Conservation (phyloP, 345 rosid genomes). For the Syzygium aromaticum region DNA sequence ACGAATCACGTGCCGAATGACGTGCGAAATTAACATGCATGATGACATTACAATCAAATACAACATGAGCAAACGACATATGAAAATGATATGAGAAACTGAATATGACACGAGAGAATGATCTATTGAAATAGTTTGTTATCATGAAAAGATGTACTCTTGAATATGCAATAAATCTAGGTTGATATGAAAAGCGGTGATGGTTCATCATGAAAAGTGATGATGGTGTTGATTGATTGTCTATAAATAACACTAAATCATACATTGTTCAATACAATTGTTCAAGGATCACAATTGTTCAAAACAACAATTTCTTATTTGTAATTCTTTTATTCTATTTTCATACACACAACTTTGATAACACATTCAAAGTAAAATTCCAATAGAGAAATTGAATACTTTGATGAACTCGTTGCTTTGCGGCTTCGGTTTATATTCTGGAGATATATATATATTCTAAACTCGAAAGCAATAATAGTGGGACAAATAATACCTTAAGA, state of each 20-base stretch:
- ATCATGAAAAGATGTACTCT: background rate
- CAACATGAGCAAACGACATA: background rate
- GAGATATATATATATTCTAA: background rate
- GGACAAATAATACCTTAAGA: background rate
- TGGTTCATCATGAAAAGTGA: background rate
- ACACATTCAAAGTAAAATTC: background rate
- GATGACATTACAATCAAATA: background rate
- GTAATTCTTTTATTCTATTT: background rate
- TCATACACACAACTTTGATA: background rate
- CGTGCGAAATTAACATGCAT: background rate
- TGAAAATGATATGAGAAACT: too few relatives aligned
- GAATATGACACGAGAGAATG: background rate
- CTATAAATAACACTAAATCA: background rate
- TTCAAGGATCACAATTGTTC: background rate
- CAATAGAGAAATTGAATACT: background rate
- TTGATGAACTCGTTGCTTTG: background rate
- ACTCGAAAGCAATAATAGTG: background rate
- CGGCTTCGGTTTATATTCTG: background rate
- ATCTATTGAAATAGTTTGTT: background rate
- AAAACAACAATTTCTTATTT: background rate
- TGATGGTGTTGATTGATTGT: background rate
- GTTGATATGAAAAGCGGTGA: background rate
- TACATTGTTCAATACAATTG: background rate
- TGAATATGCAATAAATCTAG: too few relatives aligned
- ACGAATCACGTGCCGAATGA: background rate